Base-by-base conservation (phyloP, 2,329 filamentous ascomycete species). In the Periconia sp. region DNA sequence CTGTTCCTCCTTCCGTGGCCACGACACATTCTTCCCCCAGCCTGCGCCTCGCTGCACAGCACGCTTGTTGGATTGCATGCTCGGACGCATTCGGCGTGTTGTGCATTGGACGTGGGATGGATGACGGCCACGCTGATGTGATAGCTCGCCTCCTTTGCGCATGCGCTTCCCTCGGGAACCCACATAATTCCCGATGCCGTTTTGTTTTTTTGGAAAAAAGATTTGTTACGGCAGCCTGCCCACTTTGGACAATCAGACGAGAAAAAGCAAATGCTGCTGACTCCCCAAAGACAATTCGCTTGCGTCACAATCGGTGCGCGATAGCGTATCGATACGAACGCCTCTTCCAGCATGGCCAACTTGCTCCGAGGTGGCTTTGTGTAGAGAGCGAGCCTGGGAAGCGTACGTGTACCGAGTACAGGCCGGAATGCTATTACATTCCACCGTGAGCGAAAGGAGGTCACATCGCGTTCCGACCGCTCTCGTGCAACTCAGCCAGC, bases 401-500 rank as follows among this genome's bases (percentile, higher is more conserved):
- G 28, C n/a, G n/a, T n/a, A n/a, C n/a, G n/a, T n/a, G n/a, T n/a
- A n/a, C n/a, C n/a, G n/a, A n/a, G n/a, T n/a, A n/a, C n/a, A n/a
- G n/a, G n/a, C n/a, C n/a, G n/a, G n/a, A n/a, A n/a, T n/a, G n/a
- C n/a, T n/a, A n/a, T n/a, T n/a, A n/a, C n/a, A n/a, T n/a, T n/a
- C n/a, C n/a, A n/a, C n/a, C n/a, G n/a, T n/a, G n/a, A n/a, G n/a
- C n/a, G n/a, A n/a, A n/a, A n/a, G n/a, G 23, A 48, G 45, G 49
- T 55, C 48, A 48, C 40, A 47, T 53, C 34, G 46, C 46, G 50
- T 54, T 48, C 47, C 46, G 39, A 40, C 45, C 29, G 32, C 43
- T 28, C 37, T 40, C 46, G 45, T 51, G 43, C 30, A 32, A 51
- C 31, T n/a, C 12, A 13, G 16, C 28, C 29, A 22, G 25, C 40